Conservation (phyloP, 306 rosid species). For the Pyrus bretschneideri region DNA sequence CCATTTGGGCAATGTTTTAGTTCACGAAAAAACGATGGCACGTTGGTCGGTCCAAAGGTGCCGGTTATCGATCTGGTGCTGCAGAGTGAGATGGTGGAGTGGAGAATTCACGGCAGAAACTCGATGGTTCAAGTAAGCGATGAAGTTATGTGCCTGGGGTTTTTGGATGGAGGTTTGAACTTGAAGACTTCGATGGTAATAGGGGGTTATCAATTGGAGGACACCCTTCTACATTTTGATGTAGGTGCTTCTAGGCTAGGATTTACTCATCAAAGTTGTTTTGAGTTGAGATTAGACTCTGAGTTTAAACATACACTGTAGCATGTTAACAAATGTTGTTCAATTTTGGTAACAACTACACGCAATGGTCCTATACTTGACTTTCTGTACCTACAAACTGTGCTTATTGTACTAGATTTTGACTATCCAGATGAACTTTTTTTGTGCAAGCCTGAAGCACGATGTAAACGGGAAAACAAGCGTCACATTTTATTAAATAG, state of each 20-base stretch:
- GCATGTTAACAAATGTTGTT: neutral
- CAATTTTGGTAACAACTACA: neutral
- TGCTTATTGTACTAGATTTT: no score
- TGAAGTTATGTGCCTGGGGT: slow-evolving; percentile 53
- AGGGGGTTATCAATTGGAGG: slow-evolving; percentile 75
- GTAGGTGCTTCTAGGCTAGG: slow-evolving; percentile 57
- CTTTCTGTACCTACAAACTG: no score
- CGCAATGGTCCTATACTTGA: no score
- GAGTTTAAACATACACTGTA: slow-evolving; percentile 8
- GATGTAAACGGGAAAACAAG: no score
- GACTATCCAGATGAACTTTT: no score
- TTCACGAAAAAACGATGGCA: slow-evolving; percentile 5
- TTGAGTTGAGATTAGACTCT: slow-evolving; percentile 25
- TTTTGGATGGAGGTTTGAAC: slow-evolving; percentile 60
- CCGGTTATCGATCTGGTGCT: slow-evolving; percentile 54
- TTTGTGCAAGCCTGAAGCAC: no score
- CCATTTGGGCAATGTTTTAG: slow-evolving; percentile 60
- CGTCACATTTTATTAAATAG: no score
- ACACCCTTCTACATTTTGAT: slow-evolving; percentile 55
- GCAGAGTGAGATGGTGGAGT: slow-evolving; percentile 78
- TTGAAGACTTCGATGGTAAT: slow-evolving; percentile 38
- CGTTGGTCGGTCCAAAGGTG: slow-evolving; percentile 22
- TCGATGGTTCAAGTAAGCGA: slow-evolving; percentile 54
- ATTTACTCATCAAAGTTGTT: slow-evolving; percentile 44
- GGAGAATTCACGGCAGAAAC: slow-evolving; percentile 59